These are phyloP conservation scores for Chaetomium cochliodes DNA, from an alignment of 495 filamentous ascomycete species.

Conservation along the genomic window DNA sequence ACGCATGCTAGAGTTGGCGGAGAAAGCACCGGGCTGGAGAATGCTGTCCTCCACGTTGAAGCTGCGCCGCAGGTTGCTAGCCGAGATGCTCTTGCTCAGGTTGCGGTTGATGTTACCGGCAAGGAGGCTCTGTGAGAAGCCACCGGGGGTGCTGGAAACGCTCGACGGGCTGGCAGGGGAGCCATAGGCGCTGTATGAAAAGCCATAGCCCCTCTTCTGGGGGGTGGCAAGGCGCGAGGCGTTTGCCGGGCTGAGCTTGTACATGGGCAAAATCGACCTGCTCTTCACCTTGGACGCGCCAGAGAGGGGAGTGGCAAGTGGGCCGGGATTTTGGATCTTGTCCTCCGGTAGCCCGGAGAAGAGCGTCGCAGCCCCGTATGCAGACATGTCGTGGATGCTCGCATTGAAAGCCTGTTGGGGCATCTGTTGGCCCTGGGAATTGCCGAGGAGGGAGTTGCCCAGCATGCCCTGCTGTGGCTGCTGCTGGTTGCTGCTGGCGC, in stretches of 20 bases:
- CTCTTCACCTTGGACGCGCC: slow-evolving; percentile 67
- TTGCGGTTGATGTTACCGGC: slow-evolving; percentile 57
- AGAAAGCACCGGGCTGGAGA: slow-evolving; percentile 81
- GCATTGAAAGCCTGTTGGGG: slow-evolving; percentile 66
- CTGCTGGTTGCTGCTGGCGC: slow-evolving; percentile 42
- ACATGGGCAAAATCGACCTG: slow-evolving; percentile 75
- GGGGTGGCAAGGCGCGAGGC: slow-evolving; percentile 78
- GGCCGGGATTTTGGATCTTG: slow-evolving; percentile 66
- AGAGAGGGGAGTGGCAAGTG: slow-evolving; percentile 82
- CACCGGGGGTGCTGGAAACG: slow-evolving; percentile 64
- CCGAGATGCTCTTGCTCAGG: slow-evolving; percentile 61
- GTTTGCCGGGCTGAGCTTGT: slow-evolving; percentile 80
- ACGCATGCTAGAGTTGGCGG: slow-evolving; percentile 59
- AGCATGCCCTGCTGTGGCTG: slow-evolving; percentile 43
- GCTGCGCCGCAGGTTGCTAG: slow-evolving; percentile 61
- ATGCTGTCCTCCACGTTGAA: slow-evolving; percentile 70
- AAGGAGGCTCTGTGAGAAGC: slow-evolving; percentile 64
- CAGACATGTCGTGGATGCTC: slow-evolving; percentile 71
- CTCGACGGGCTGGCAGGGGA: slow-evolving; percentile 71
- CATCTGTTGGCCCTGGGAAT: slow-evolving; percentile 43
- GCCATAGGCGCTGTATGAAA: slow-evolving; percentile 85
- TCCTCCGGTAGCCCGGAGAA: slow-evolving; percentile 68
- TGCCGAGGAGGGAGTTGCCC: slow-evolving; percentile 42
- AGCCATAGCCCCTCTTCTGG: slow-evolving; percentile 77
- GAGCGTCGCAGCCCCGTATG: slow-evolving; percentile 80